Percentiles rank a stretch among this genome's conserved stretches.
phyloP scores from a whole-genome alignment of 73 alveolate genomes.

The Tetrahymena malaccensis region DNA sequence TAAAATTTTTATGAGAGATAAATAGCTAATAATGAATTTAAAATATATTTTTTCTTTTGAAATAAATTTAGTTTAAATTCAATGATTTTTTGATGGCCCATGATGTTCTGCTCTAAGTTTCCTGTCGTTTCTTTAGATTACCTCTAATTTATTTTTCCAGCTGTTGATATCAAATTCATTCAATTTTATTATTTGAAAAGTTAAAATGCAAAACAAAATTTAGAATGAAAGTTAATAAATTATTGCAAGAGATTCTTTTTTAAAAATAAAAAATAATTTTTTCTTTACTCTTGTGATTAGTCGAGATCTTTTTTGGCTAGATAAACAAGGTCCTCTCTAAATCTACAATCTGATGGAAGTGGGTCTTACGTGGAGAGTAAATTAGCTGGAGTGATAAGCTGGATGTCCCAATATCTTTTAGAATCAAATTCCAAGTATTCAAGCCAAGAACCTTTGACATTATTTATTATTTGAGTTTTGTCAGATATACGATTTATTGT shows the following conservation, averaged over 20 bases:
- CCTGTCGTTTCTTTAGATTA: conserved; percentile 1
- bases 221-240: not conserved
- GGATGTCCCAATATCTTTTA: conserved; percentile 45
- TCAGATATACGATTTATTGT: not conserved
- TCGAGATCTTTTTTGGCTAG: conserved; percentile 12
- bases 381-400: conserved; percentile 33
- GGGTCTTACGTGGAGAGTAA: conserved; percentile 49
- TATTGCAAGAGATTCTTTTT: not conserved
- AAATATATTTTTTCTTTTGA: not conserved
- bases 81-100: not conserved
- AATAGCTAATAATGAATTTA: too few relatives aligned
- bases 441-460: conserved; percentile 50
- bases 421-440: conserved; percentile 35
- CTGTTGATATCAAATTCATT: not conserved
- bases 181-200: not conserved
- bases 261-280: not conserved
- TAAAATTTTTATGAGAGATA: too few relatives aligned
- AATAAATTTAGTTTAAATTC: not conserved
- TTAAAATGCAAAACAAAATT: too few relatives aligned
- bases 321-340: conserved; percentile 84
- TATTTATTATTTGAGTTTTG: not conserved
- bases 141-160: not conserved
- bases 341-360: conserved; percentile 91
- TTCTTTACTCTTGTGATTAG: conserved; percentile 19
- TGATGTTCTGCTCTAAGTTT: not conserved